Base-by-base conservation (phyloP, 176 grass and related monocot species). In the Typha latifolia region DNA sequence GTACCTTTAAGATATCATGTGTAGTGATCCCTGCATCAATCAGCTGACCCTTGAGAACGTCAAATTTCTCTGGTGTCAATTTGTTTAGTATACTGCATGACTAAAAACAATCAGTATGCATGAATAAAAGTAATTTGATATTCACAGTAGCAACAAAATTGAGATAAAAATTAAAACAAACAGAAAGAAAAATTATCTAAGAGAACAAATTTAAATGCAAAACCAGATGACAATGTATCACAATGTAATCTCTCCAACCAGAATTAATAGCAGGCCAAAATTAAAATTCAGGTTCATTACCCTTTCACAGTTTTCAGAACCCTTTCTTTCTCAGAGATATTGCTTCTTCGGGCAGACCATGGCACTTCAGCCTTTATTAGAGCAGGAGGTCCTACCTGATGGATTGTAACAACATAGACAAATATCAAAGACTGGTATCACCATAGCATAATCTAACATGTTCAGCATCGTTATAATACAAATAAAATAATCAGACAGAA, bases 261-360 rank as follows among this genome's bases (percentile, higher is more conserved):
- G 10, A 43, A 6, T 43, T 43, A 10, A 43, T 64, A 67, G 55
- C n/a, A 4, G 77, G 59, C 8, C 63, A 66, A 29, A 59, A 59
- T 19, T 7, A 0, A 43, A 43, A 43, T 43, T 43, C 12, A 26
- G 66, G 72, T 29, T 74, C 57, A 86, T 82, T 90, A 99, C 94
- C 94, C 94, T 81, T 99, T 99, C 32, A 99, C 85, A 14, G 94
- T 90, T 85, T 99, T 99, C 70, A 99, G 74, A 61, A 93, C 94
- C 52, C 50, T 83, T 21, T 99, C 94, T 75, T 87, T 99, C 63
- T 97, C 93, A 0, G 85, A 89, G 65, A 97, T 82, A 84, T 72
- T 92, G 80, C 85, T 89, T 86, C 88, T 86, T 82, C 80, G 82
- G 3, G 66, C 78, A 73, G 93, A 97, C 93, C 93, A 97, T 63